Evolutionary conservation across 495 filamentous ascomycete species (phyloP).

Genomic region (Cladorrhinum samala): DNA sequence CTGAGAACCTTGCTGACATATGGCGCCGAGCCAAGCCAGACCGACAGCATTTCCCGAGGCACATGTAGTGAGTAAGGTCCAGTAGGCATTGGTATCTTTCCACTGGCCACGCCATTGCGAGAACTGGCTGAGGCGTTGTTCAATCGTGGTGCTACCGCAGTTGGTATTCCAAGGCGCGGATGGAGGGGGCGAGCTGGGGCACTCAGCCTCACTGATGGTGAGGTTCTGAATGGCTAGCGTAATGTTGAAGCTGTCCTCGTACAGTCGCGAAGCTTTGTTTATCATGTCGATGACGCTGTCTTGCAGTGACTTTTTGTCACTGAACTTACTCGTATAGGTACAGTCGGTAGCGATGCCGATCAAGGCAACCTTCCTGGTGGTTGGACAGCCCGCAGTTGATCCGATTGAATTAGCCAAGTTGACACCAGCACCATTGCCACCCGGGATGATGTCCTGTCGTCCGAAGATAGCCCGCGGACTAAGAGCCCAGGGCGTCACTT

Average conservation of each 20-base stretch:
- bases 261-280: constrained; percentile 79
- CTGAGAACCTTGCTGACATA: constrained; percentile 60
- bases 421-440: constrained; percentile 76
- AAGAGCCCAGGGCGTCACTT: constrained; percentile 22
- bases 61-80: constrained; percentile 87
- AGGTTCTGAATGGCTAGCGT: constrained; percentile 83
- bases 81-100: constrained; percentile 78
- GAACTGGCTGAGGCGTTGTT: constrained; percentile 77
- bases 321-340: constrained; percentile 68
- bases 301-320: constrained; percentile 50
- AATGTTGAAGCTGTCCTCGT: constrained; percentile 89
- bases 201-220: constrained; percentile 61
- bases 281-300: constrained; percentile 75
- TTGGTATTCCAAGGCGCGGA: constrained; percentile 75
- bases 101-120: constrained; percentile 74
- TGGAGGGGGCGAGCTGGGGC: constrained; percentile 57
- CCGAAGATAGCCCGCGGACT: constrained; percentile 33
- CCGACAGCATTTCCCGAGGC: constrained; percentile 82
- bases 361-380: constrained; percentile 79
- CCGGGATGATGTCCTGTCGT: constrained; percentile 47
- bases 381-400: constrained; percentile 73
- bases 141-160: constrained; percentile 63
- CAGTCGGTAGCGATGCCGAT: constrained; percentile 93
- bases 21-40: constrained; percentile 85
- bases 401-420: constrained; percentile 81